Evolutionary conservation across 108 stramenopile species (phyloP).

Genomic region (Stephanodiscus minutulus): DNA sequence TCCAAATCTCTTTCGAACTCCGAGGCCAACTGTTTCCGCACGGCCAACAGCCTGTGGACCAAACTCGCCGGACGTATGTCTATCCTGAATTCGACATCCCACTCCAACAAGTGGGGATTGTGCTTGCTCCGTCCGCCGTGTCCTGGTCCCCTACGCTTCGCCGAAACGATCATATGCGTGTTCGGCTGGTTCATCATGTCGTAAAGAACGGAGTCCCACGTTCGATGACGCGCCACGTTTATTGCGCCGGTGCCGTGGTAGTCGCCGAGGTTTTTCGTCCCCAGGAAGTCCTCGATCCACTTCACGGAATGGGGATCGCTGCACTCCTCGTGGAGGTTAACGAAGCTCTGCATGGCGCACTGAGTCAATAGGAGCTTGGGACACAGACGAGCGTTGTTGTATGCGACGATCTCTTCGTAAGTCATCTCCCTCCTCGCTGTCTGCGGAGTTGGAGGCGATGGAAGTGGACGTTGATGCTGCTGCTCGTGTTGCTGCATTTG

Average conservation of each 20-base stretch:
- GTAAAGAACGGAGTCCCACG: conserved; percentile 71
- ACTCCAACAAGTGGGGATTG: conserved; percentile 64
- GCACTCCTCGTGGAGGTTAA: conserved; percentile 61
- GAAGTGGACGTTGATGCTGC: no score
- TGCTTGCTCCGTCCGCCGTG: conserved; percentile 63
- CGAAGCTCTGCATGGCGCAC: conserved; percentile 78
- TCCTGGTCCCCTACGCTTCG: conserved; percentile 46
- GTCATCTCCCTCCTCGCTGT: conserved; percentile 2
- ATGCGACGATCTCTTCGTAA: conserved; percentile 20
- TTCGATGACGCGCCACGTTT: conserved; percentile 59
- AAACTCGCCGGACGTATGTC: conserved; percentile 72
- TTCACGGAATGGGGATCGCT: conserved; percentile 78
- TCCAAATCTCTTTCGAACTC: conserved; percentile 81
- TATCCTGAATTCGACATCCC: conserved; percentile 68
- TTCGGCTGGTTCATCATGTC: conserved; percentile 61
- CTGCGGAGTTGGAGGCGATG: neutral
- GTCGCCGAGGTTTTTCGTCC: conserved; percentile 47
- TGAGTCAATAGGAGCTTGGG: conserved; percentile 69
- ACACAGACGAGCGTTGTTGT: conserved; percentile 40
- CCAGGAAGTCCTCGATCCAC: conserved; percentile 50
- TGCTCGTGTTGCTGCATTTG: no score
- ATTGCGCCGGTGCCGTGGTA: conserved; percentile 82
- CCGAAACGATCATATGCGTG: conserved; percentile 59
- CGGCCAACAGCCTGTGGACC: conserved; percentile 64
- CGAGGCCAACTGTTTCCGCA: conserved; percentile 72